Conservation (phyloP, 495 filamentous ascomycete species). For the Aspergillus ellipticus region DNA sequence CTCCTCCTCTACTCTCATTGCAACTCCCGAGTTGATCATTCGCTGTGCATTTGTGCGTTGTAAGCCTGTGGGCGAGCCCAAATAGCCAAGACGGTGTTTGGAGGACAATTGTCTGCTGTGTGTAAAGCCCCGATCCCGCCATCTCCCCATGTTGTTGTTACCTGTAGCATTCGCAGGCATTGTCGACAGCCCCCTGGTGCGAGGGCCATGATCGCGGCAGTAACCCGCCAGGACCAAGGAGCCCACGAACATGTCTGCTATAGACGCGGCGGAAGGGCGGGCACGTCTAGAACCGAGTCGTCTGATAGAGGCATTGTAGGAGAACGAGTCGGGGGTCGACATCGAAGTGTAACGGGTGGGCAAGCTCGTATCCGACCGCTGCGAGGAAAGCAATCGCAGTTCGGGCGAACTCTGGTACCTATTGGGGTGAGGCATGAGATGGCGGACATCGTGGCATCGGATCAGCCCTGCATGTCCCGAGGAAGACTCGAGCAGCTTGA, state of each 20-base stretch:
- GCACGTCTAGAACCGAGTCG: conserved; percentile 38
- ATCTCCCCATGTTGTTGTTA: conserved; percentile 11
- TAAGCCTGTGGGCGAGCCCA: conserved; percentile 13
- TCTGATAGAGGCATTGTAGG: conserved; percentile 29
- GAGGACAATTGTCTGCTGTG: conserved; percentile 13
- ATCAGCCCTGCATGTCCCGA: conserved; percentile 39
- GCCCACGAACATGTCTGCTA: conserved; percentile 57
- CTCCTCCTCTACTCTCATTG: conserved; percentile 18
- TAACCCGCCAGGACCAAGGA: conserved; percentile 61
- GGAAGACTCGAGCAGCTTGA: conserved; percentile 20
- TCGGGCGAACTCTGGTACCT: conserved; percentile 50
- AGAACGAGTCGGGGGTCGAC: conserved; percentile 26
- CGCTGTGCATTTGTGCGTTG: conserved; percentile 25
- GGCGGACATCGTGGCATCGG: conserved; percentile 57
- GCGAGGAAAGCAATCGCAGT: conserved; percentile 45
- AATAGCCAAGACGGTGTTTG: conserved; percentile 19
- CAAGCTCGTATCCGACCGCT: conserved; percentile 42
- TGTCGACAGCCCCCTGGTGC: conserved; percentile 28
- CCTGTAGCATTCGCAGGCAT: conserved; percentile 16
- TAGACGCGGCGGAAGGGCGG: conserved; percentile 38
- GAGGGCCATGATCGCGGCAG: conserved; percentile 54
- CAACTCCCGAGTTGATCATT: conserved; percentile 30
- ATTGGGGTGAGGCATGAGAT: conserved; percentile 62
- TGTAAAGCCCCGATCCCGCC: conserved; percentile 15
- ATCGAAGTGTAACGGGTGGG: conserved; percentile 27